phyloP scores from a whole-genome alignment of 2,329 filamentous ascomycete genomes.

The Diplodia intermedia region DNA sequence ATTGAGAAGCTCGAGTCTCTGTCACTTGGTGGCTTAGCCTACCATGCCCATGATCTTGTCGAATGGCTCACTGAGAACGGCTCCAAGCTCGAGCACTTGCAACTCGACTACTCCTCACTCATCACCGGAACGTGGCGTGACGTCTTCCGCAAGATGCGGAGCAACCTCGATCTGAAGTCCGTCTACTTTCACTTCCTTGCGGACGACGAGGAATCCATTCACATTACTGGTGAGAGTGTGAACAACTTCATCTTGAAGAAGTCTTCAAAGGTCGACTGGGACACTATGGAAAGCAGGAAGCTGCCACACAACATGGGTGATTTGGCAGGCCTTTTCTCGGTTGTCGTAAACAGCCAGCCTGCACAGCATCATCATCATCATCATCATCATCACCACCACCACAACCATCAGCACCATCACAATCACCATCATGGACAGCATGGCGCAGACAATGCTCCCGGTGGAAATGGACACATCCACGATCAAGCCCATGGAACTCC shows the following conservation, averaged over 20 bases:
- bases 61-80: conserved; percentile 16
- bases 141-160: conserved; percentile 16
- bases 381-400: conserved; percentile 1
- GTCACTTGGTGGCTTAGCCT: conserved; percentile 8
- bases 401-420: background rate
- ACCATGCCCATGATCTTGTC: conserved; percentile 15
- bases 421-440: background rate
- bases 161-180: conserved; percentile 15
- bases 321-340: conserved; percentile 19
- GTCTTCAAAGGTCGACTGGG: conserved; percentile 17
- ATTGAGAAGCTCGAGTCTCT: conserved; percentile 22
- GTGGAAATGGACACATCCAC: background rate
- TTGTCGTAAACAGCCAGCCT: background rate
- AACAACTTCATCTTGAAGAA: conserved; percentile 23
- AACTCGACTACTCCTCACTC: conserved; percentile 18
- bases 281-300: conserved; percentile 22
- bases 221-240: conserved; percentile 21
- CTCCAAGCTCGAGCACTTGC: conserved; percentile 10
- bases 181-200: conserved; percentile 22
- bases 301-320: conserved; percentile 13
- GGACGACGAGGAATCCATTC: conserved; percentile 21
- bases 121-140: conserved; percentile 21
- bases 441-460: background rate
- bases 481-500: background rate
- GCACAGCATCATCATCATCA: conserved; percentile 2